Percentiles rank a stretch among this genome's conserved stretches.
phyloP scores from a whole-genome alignment of 495 filamentous ascomycete species.

The Lasiosphaeris hirsuta region DNA sequence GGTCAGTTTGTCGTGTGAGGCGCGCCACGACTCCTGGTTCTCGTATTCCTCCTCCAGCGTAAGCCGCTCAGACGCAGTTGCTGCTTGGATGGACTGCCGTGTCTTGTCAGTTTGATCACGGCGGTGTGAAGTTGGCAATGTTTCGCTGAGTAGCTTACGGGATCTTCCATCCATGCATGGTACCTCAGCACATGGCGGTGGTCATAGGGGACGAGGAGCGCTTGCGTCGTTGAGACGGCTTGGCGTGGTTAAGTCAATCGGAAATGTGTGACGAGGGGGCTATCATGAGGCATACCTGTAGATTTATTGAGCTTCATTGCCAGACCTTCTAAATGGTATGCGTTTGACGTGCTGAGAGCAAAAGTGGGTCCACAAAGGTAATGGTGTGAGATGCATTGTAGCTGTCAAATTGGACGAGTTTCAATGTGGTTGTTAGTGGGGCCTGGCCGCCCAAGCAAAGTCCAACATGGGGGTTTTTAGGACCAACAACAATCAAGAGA shows the following conservation, averaged over 20 bases:
- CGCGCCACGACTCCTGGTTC: slow-evolving; percentile 81
- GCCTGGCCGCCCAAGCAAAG: too few species aligned
- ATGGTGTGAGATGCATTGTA: neutral
- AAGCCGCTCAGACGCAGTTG: slow-evolving; percentile 80
- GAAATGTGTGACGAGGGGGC: neutral
- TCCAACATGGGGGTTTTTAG: too few species aligned
- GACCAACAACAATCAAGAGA: too few species aligned
- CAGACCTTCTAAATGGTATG: neutral
- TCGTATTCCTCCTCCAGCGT: slow-evolving; percentile 74
- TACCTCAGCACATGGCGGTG: slow-evolving; percentile 76
- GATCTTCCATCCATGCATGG: slow-evolving; percentile 88
- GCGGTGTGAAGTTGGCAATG: too few species aligned
- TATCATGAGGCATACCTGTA: slow-evolving; percentile 32
- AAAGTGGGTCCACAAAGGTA: neutral
- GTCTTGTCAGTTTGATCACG: slow-evolving; percentile 3
- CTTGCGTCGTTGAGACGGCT: slow-evolving; percentile 64
- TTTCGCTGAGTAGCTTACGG: slow-evolving; percentile 44
- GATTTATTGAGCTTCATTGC: slow-evolving; percentile 42
- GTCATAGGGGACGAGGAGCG: slow-evolving; percentile 82
- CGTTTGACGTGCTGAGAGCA: neutral
- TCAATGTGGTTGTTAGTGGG: too few species aligned
- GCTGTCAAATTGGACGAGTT: too few species aligned
- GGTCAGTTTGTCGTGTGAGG: slow-evolving; percentile 69
- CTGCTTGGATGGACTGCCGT: slow-evolving; percentile 68
- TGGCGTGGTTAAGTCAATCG: neutral